Evolutionary conservation across 257 asterid genomes (phyloP), one percentile per base, ranked within the genome.

Genomic region (Solanum infundibuliforme): DNA sequence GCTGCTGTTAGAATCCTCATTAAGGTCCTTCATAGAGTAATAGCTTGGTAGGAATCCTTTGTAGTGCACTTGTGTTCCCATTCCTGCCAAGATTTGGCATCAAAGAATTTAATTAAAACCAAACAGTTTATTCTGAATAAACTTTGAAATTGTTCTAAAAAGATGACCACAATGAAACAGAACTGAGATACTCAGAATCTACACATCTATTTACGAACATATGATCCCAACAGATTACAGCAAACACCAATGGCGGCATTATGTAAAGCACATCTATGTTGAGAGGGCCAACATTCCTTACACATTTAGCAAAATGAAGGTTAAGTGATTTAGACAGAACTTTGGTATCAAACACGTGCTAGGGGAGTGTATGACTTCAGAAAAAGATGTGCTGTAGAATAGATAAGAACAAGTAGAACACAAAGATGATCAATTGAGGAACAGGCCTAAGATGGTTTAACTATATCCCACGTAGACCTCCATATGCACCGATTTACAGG

Each of bases 11-110:
- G 95, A 94, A 92, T 95, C 98, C 89, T 94, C 98, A 86, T 97
- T 97, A 87, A 94, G 98, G 92, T 97, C 95, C 92, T 95, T 95
- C 98, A 97, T 97, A 89, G 94, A 92, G 89, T 91, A 90, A 94
- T 88, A 92, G 35, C 92, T 96, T 13, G 96, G 94, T 89, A 95
- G 88, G 89, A 89, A 92, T 95, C 94, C 94, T 92, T 94, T 93
- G 92, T 90, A 89, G 84, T 96, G 93, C 88, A 96, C 94, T 91
- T 94, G 94, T 88, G 96, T 94, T 91, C 98, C 98, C 97, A 97
- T 94, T 89, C 98, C 98, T 96, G 94, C 89, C 87, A 55, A 86
- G 87, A 74, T 48, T 18, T 29, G 55, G 46, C 34, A 82, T 82
- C 69, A 18, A 38, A 29, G 21, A 16, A 27, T 43, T 43, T 16